Evolutionary conservation across 2,329 filamentous ascomycete species (phyloP), one percentile per base, ranked within the genome.

Genomic region (Monilinia laxa): DNA sequence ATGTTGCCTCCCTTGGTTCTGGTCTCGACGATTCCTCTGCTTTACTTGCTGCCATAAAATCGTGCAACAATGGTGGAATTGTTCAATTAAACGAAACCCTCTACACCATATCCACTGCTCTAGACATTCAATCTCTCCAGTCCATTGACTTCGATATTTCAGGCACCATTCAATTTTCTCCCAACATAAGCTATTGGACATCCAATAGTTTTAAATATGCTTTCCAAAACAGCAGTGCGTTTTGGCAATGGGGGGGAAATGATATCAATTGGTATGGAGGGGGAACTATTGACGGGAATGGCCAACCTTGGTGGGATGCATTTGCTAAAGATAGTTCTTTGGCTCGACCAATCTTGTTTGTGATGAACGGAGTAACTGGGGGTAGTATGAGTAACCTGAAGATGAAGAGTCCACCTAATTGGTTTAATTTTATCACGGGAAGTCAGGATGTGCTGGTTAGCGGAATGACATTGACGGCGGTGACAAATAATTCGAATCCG

Each of bases 281-380:
- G 14, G 62, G 62, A 35, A 45, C 40, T 18, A 64, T 64, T n/a
- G 62, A 64, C 25, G 62, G 62, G n/a, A 57, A 64, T 31, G 62
- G 62, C 3, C 53, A 64, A 57, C 20, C 53, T 4, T 64, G 62
- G 62, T 64, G 42, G 38, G 62, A 64, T 58, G 62, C 52, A 9
- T 64, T 58, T 58, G 62, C 62, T 2, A 57, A 47, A 35, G 31
- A 64, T 49, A 47, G 18, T 2, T n/a, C 35, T 47, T 20, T 64
- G 28, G 52, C 1, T 7, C 52, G 62, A 20, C 62, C 62, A 18
- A 64, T 58, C 20, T 57, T 64, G 25, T 64, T 55, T n/a, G 62
- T 64, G 10, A 47, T 64, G 62, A 57, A 64, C 58, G 62, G 62
- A 6, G 20, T 64, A 11, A 58, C 38, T 4, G 62, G 62, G 12